These are phyloP conservation scores for Galeopsis tetrahit DNA, from an alignment of 257 asterid species.

Conservation along the genomic window DNA sequence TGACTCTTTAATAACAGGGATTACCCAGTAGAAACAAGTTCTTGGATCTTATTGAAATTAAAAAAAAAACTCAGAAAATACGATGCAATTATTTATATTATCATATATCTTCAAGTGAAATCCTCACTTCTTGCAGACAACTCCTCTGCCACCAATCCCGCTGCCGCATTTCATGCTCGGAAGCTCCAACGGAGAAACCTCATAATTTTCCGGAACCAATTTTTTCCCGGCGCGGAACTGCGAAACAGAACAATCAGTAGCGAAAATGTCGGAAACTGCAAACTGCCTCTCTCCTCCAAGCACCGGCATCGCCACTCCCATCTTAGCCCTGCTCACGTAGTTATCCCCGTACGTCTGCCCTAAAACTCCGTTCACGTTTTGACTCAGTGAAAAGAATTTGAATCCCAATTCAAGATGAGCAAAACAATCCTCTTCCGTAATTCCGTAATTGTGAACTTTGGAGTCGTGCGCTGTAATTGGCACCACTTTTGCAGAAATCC, in stretches of 20 bases:
- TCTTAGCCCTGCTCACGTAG: constrained; percentile 55
- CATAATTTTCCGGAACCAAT: not conserved
- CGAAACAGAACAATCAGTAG: constrained; percentile 51
- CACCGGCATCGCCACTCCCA: constrained; percentile 62
- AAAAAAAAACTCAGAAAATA: not conserved
- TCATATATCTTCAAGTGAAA: not conserved
- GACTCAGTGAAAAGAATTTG: constrained; percentile 50
- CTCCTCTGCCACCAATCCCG: constrained; percentile 54
- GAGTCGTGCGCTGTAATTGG: constrained; percentile 57
- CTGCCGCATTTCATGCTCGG: constrained; percentile 49
- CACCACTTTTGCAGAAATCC: constrained; percentile 53
- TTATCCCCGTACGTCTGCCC: constrained; percentile 67
- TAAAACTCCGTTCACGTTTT: constrained; percentile 52
- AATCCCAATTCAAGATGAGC: constrained; percentile 72
- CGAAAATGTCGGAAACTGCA: constrained; percentile 45
- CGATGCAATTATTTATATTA: not conserved
- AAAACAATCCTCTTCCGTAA: constrained; percentile 53
- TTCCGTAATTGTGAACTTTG: constrained; percentile 52
- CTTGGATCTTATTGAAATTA: not conserved
- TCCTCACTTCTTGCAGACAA: constrained; percentile 50
- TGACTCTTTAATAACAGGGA: not conserved
- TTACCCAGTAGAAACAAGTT: not conserved
- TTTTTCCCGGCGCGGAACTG: constrained; percentile 37
- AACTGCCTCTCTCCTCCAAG: constrained; percentile 61
- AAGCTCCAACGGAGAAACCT: constrained; percentile 35